phyloP scores from a whole-genome alignment of 2,329 filamentous ascomycete genomes.

The Paecilomyces sp. region DNA sequence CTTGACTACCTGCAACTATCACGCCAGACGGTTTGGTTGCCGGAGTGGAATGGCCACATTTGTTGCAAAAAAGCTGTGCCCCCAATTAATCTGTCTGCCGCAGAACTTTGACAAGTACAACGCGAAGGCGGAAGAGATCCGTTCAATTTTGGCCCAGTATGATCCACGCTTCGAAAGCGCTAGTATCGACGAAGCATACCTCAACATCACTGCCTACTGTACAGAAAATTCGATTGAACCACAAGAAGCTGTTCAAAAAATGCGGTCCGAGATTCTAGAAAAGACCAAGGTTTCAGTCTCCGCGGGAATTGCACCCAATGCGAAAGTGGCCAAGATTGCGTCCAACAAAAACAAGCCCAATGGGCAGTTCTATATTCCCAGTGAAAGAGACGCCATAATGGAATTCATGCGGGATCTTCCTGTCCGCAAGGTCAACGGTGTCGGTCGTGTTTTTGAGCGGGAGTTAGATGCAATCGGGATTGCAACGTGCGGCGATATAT shows the following conservation, averaged over 20 bases:
- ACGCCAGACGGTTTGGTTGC: conserved; percentile 81
- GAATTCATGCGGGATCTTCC: conserved; percentile 77
- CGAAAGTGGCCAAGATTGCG: conserved; percentile 88
- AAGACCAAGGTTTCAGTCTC: conserved; percentile 81
- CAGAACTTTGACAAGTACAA: conserved; percentile 87
- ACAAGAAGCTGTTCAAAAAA: conserved; percentile 66
- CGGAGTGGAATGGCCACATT: conserved; percentile 94
- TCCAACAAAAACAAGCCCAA: conserved; percentile 97
- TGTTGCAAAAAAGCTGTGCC: conserved; percentile 90
- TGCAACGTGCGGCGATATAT: conserved; percentile 83
- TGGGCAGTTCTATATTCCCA: conserved; percentile 73
- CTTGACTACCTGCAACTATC: conserved; percentile 73
- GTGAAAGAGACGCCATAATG: conserved; percentile 68
- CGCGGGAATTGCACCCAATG: conserved; percentile 88
- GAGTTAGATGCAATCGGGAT: conserved; percentile 83
- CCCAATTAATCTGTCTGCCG: conserved; percentile 71
- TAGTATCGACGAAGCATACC: conserved; percentile 91
- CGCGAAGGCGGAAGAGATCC: conserved; percentile 81
- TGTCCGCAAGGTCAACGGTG: conserved; percentile 85
- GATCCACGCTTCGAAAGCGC: conserved; percentile 88
- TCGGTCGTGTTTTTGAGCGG: conserved; percentile 89
- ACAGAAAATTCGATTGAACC: conserved; percentile 58
- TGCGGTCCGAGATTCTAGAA: conserved; percentile 69
- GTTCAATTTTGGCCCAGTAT: conserved; percentile 75
- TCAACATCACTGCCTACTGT: conserved; percentile 91